These are phyloP conservation scores for Yamadazyma blattariae DNA, from an alignment of 1,139 yeast genomes.

Conservation along the genomic window DNA sequence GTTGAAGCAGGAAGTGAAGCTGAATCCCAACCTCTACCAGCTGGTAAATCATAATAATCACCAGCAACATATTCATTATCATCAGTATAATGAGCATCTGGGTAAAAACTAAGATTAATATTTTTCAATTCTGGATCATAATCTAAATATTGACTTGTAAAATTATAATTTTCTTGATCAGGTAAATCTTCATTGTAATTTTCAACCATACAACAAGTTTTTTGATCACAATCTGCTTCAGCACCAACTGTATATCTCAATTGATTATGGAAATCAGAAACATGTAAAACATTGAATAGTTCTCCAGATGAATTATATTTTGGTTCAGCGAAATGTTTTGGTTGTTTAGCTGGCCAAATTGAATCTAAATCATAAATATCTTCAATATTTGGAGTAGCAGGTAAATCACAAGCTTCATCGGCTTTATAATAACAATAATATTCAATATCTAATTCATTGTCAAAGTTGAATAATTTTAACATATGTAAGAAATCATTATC, in stretches of 20 bases:
- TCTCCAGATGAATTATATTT: constrained; percentile 14
- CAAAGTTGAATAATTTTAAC: constrained; percentile 30
- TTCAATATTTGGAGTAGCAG: constrained; percentile 26
- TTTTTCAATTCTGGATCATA: constrained; percentile 16
- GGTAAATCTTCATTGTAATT: constrained; percentile 30
- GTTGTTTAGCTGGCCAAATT: constrained; percentile 33
- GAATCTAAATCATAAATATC: constrained; percentile 21
- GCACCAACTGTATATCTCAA: constrained; percentile 54
- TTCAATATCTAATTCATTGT: constrained; percentile 34
- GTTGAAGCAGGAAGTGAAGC: constrained; percentile 52
- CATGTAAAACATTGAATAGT: constrained; percentile 58
- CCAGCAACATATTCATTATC: constrained; percentile 36
- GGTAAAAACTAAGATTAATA: constrained; percentile 23
- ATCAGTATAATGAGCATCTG: constrained; percentile 35
- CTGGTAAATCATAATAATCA: constrained; percentile 34
- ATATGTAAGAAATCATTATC: constrained; percentile 41
- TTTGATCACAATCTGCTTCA: constrained; percentile 58
- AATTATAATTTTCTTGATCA: constrained; percentile 24
- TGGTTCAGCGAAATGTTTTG: constrained; percentile 22
- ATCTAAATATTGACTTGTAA: constrained; percentile 21
- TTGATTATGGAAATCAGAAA: constrained; percentile 64
- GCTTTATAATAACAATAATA: constrained; percentile 31
- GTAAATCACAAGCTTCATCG: constrained; percentile 24
- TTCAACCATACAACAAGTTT: constrained; percentile 48
- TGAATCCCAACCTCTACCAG: constrained; percentile 35